Base-by-base conservation (phyloP, 257 asterid species). In the Fraxinus anomala region DNA sequence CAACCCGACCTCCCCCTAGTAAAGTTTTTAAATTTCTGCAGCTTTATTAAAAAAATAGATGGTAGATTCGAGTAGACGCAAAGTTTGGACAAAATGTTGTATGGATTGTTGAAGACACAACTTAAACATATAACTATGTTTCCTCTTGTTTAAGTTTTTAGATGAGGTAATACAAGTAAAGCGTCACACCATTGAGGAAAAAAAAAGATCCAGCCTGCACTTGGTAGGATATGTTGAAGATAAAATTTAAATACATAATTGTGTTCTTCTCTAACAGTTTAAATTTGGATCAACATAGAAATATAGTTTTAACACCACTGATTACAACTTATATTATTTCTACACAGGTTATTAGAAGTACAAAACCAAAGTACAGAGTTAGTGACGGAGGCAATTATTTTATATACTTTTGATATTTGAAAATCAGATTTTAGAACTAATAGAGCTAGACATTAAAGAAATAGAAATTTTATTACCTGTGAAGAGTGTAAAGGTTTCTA, bases 401-500 rank as follows among this genome's bases (percentile, higher is more conserved):
- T 26, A 63, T 26, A 16, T 23, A 26, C 40, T 8, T 23, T 63
- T 26, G 7, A 3, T 63, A 17, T 26, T 39, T 63, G 33, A 26
- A 63, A 63, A 23, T 26, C 69, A 63, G 34, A 63, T 63, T 63
- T 63, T 23, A 3, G 69, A 24, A 26, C 69, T 24, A 17, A 24
- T 26, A 63, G 34, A 24, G 34, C 69, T 26, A 63, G 34, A 26
- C 6, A 54, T 17, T 56, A 6, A n/a, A 12, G 36, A 63, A 63
- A 26, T 7, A 12, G 5, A 26, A 26, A 63, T 23, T 26, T 3
- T 63, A 63, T 63, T 63, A 87, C 90, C 90, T 87, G 86, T 87
- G 84, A 73, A 87, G 90, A 73, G 83, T 80, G 81, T 87, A 87
- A 74, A 84, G 86, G 84, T 87, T 87, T 80, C 87, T 85, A 21